phyloP scores from a whole-genome alignment of 2,329 filamentous ascomycete genomes.

The Fusarium sp. region DNA sequence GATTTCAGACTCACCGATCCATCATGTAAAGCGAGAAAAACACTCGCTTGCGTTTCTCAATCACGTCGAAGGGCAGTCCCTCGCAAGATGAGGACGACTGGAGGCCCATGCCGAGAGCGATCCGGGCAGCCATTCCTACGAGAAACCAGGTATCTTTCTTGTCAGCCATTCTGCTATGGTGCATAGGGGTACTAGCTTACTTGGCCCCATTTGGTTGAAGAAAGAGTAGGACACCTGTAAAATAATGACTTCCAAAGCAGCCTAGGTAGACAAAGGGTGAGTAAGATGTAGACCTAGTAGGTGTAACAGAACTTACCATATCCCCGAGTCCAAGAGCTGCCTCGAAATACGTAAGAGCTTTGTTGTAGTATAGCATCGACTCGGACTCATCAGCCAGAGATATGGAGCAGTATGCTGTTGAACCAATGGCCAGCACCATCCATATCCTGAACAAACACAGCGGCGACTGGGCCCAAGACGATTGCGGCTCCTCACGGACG shows the following conservation, averaged over 20 bases:
- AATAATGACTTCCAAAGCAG: constrained; percentile 58
- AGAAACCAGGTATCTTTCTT: constrained; percentile 58
- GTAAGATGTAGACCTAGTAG: not conserved
- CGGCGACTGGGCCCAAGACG: constrained; percentile 47
- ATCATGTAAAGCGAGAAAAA: constrained; percentile 64
- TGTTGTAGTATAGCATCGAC: constrained; percentile 56
- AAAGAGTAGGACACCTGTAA: constrained; percentile 62
- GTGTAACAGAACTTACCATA: constrained; percentile 47
- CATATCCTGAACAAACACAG: constrained; percentile 56
- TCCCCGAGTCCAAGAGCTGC: constrained; percentile 52
- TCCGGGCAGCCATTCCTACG: constrained; percentile 56
- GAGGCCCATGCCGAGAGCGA: constrained; percentile 58
- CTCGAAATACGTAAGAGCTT: constrained; percentile 57
- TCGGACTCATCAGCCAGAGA: constrained; percentile 57
- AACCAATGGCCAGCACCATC: constrained; percentile 62
- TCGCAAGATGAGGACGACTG: constrained; percentile 53
- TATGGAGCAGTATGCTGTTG: constrained; percentile 58
- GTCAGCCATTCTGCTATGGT: not conserved
- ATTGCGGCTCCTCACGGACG: constrained; percentile 47
- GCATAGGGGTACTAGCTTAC: constrained; percentile 42
- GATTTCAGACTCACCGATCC: constrained; percentile 52
- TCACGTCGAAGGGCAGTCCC: constrained; percentile 47
- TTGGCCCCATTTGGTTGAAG: constrained; percentile 61
- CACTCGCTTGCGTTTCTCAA: constrained; percentile 55
- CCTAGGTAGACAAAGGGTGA: constrained; percentile 35